Base-by-base conservation (phyloP, 1,284 basidiomycete genomes). In the Puccinia polysora region DNA sequence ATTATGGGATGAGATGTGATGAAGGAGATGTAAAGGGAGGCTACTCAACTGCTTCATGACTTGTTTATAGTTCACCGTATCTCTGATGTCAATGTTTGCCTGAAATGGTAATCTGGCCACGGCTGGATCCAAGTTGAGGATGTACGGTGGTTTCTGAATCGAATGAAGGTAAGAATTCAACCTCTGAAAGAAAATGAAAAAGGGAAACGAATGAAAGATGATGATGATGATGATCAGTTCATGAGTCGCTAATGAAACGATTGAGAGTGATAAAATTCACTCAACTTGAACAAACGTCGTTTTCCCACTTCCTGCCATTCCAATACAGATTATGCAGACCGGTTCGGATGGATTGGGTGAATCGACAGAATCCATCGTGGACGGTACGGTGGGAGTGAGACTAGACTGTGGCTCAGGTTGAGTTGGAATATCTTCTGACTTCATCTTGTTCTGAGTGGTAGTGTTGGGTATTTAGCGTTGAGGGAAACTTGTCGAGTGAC, bases 31-130 rank as follows among this genome's bases (percentile, higher is more conserved):
- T 1, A 36, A 8, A n/a, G 4, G 14, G 4, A 15, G 30, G 1
- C 74, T 77, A 75, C 87, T 89, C 84, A 83, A 93, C 91, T 97
- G 93, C 85, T 97, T 93, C 96, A 99, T 99, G 77, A 99, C 94
- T 81, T 97, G 89, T 75, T 89, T 86, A 81, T 98, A 99, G 81
- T 97, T 90, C 62, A 99, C 87, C 10, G 96, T 98, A 80, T 99
- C 96, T 72, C 96, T 83, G 70, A 99, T 97, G 80, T 99, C 96
- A 74, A 98, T 97, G 79, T 98, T 97, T 32, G 95, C 87, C 73
- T 93, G 89, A 79, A 94, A 99, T 2, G 91, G 91, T 50, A 94
- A 84, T 73, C 88, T 87, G 8, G 88, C 84, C 0, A 98, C 95
- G 0, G 96, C 96, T 1, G 96, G 96, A 80, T 99, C 96, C 73